Evolutionary conservation across 345 rosid genomes (phyloP).

Genomic region (Ceriops tagal): DNA sequence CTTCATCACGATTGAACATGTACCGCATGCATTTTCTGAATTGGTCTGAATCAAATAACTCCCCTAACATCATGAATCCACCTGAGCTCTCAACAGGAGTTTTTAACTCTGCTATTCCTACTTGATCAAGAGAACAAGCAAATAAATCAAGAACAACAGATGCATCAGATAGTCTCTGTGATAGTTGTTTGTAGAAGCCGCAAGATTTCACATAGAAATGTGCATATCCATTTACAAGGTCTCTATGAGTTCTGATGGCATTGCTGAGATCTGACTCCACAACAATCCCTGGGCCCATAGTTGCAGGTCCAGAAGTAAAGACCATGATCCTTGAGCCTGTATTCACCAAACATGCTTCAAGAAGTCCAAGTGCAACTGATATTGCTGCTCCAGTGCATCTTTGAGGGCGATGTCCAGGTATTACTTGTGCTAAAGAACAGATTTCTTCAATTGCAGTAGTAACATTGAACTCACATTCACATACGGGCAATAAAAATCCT

Average conservation of each 20-base stretch:
- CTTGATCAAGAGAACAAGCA: constrained; percentile 95
- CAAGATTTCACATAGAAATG: constrained; percentile 51
- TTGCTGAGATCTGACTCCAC: constrained; percentile 56
- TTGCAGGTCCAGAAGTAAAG: constrained; percentile 92
- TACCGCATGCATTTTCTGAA: constrained; percentile 77
- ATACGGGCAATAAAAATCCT: constrained; percentile 70
- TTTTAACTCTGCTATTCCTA: constrained; percentile 85
- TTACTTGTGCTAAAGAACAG: constrained; percentile 26
- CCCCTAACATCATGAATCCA: constrained; percentile 86
- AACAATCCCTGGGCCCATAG: constrained; percentile 80
- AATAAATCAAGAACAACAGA: constrained; percentile 77
- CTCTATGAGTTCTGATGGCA: constrained; percentile 82
- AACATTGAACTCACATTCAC: constrained; percentile 78
- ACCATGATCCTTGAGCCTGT: constrained; percentile 82
- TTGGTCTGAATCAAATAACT: constrained; percentile 70
- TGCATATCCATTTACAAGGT: constrained; percentile 63
- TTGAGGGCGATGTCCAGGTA: constrained; percentile 68
- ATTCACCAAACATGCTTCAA: constrained; percentile 63
- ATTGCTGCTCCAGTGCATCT: constrained; percentile 85
- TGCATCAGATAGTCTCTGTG: constrained; percentile 56
- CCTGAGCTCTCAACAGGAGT: constrained; percentile 74
- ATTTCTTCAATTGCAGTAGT: constrained; percentile 79
- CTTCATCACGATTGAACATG: constrained; percentile 59
- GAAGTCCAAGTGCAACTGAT: constrained; percentile 68
- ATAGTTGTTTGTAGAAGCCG: constrained; percentile 58